Evolutionary conservation across 108 stramenopile genomes (phyloP).

Genomic region (Skeletonema tropicum): DNA sequence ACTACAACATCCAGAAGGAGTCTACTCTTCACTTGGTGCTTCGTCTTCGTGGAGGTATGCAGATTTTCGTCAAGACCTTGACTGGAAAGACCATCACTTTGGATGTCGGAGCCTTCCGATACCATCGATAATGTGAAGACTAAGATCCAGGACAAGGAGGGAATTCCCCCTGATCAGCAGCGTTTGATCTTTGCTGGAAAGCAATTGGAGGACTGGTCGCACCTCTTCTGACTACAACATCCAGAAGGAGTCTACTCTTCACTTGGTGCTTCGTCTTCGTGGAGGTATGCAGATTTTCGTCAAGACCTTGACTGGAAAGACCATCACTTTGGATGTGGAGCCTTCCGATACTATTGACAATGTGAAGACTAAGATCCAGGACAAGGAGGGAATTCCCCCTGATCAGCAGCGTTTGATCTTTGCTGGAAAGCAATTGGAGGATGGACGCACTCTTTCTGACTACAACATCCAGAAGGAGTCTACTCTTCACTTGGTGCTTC

Average conservation of each 20-base stretch:
- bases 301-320: conserved; percentile 68
- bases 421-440: no score
- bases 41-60: conserved; percentile 60
- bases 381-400: no score
- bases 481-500: conserved; percentile 80
- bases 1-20: no score
- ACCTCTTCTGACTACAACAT: conserved; percentile 93
- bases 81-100: no score
- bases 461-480: conserved; percentile 92
- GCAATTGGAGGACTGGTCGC: conserved; percentile 90
- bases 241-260: no score
- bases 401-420: no score
- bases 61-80: conserved; percentile 13
- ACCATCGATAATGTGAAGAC: conserved; percentile 91
- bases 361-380: no score
- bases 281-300: conserved; percentile 63
- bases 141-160: conserved; percentile 94
- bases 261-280: no score
- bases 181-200: conserved; percentile 91
- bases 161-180: conserved; percentile 92
- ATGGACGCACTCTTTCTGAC: no score
- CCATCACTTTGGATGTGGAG: conserved; percentile 78
- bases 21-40: conserved; percentile 80
- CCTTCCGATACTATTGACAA: conserved; percentile 85
- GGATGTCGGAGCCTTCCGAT: conserved; percentile 82